Evolutionary conservation across 495 filamentous ascomycete genomes (phyloP).

Genomic region (Neurospora discreta): DNA sequence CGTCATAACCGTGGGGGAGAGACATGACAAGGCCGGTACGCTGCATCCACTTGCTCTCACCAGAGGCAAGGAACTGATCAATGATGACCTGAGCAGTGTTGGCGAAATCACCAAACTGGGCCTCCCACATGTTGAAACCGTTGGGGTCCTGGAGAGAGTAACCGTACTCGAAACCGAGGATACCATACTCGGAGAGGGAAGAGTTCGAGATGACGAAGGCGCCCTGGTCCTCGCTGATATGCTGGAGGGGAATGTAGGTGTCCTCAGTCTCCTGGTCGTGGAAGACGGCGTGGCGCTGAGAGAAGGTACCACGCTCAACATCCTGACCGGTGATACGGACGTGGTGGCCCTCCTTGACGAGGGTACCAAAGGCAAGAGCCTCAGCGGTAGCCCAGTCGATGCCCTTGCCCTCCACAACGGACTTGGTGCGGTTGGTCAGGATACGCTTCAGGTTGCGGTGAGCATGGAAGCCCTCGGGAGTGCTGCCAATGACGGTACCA

Average conservation of each 20-base stretch:
- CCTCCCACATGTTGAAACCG: constrained; percentile 97
- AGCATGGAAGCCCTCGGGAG: constrained; percentile 74
- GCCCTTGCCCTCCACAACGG: constrained; percentile 80
- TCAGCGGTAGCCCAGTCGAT: constrained; percentile 98
- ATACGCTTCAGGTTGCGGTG: constrained; percentile 98
- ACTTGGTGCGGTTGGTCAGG: constrained; percentile 78
- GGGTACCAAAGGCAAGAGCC: constrained; percentile 86
- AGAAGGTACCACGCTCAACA: constrained; percentile 99
- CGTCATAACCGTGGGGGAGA: constrained; percentile 94
- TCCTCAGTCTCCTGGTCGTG: constrained; percentile 91
- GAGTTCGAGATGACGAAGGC: constrained; percentile 97
- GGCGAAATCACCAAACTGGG: constrained; percentile 98
- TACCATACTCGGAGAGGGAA: constrained; percentile 89
- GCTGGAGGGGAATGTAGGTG: constrained; percentile 85
- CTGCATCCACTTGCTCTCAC: constrained; percentile 97
- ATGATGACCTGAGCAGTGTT: constrained; percentile 99
- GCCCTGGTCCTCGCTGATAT: constrained; percentile 80
- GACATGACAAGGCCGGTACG: constrained; percentile 90
- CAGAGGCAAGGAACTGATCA: constrained; percentile 96
- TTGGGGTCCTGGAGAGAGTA: constrained; percentile 96
- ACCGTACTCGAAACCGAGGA: constrained; percentile 95
- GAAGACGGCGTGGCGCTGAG: constrained; percentile 91
- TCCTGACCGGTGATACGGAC: constrained; percentile 96
- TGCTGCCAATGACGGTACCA: constrained; percentile 58
- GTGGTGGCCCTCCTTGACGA: constrained; percentile 87